phyloP scores from a whole-genome alignment of 768 basidiomycete species.

The Tulasnella sp. region DNA sequence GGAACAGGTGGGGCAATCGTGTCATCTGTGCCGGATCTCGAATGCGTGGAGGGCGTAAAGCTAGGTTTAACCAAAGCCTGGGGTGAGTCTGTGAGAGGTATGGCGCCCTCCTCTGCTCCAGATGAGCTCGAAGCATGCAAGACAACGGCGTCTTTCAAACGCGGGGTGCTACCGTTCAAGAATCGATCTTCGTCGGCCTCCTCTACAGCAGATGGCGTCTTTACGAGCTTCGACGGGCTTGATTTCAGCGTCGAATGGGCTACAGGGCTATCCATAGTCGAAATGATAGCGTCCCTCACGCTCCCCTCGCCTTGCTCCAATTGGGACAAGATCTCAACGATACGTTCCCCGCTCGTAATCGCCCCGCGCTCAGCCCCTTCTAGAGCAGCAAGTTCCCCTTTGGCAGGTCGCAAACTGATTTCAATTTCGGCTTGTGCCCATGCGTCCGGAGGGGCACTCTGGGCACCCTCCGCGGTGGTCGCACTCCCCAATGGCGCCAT shows the following conservation, averaged over 20 bases:
- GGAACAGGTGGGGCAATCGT: conserved; percentile 13
- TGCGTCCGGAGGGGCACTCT: conserved; percentile 24
- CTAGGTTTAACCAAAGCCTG: no score
- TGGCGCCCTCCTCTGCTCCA: not conserved
- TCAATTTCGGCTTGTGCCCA: conserved; percentile 49
- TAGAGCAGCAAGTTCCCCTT: conserved; percentile 29
- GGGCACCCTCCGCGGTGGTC: not conserved
- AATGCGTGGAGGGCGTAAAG: not conserved
- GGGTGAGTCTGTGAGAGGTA: not conserved
- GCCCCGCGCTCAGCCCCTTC: not conserved
- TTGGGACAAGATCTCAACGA: not conserved
- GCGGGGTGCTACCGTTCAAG: no score
- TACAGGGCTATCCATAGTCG: not conserved
- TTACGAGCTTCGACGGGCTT: not conserved
- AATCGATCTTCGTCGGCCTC: conserved; percentile 2
- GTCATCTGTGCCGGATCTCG: not conserved
- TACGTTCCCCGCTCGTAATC: not conserved
- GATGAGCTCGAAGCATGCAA: no score
- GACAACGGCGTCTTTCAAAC: no score
- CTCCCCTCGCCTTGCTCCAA: not conserved
- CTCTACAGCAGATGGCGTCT: not conserved
- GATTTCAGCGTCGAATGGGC: not conserved
- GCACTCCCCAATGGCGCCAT: not conserved
- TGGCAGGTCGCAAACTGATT: conserved; percentile 39
- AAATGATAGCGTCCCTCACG: not conserved